Percentiles rank a stretch among this genome's conserved stretches.
Conservation (phyloP, 2,329 filamentous ascomycete species). For the Hirsutella rhossiliensis region DNA sequence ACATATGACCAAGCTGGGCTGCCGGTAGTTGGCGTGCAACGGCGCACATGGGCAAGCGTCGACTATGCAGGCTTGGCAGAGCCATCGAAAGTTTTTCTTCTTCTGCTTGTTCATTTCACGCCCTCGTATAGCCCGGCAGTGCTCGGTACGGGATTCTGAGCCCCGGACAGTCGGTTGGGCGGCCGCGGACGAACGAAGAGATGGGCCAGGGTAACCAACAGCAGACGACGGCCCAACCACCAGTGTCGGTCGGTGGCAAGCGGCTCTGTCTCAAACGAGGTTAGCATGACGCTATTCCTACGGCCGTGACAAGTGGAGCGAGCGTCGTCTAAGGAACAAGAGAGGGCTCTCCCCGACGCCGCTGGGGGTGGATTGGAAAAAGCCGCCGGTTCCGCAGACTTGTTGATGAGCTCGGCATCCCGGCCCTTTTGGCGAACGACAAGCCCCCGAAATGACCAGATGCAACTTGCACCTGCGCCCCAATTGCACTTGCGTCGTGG, state of each 20-base stretch:
- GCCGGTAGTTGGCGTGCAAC: not conserved
- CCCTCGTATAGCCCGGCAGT: not conserved
- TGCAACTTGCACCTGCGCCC: not conserved
- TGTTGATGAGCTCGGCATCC: not conserved
- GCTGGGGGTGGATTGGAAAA: not conserved
- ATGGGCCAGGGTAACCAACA: not conserved
- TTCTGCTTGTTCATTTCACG: not conserved
- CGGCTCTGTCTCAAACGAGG: slow-evolving; percentile 1
- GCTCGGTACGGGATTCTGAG: not conserved
- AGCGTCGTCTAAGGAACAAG: not conserved
- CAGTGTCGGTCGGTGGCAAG: slow-evolving; percentile 3
- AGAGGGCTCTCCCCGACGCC: not conserved
- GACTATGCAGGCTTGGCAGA: not conserved
- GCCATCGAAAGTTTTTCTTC: not conserved
- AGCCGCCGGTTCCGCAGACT: too few species aligned
- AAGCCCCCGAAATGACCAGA: not conserved
- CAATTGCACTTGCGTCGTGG: not conserved
- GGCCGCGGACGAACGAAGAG: not conserved
- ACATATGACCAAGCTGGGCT: not conserved
- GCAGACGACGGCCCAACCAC: slow-evolving; percentile 3
- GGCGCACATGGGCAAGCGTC: too few species aligned
- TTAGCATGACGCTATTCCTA: slow-evolving; percentile 1
- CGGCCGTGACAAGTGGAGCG: not conserved
- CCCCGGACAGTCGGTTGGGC: not conserved
- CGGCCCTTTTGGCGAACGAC: not conserved